A percentile compares a stretch with the other conserved stretches of the same genome.
Evolutionary conservation across 2,329 filamentous ascomycete genomes (phyloP).

Genomic region (Cadophora sp.): DNA sequence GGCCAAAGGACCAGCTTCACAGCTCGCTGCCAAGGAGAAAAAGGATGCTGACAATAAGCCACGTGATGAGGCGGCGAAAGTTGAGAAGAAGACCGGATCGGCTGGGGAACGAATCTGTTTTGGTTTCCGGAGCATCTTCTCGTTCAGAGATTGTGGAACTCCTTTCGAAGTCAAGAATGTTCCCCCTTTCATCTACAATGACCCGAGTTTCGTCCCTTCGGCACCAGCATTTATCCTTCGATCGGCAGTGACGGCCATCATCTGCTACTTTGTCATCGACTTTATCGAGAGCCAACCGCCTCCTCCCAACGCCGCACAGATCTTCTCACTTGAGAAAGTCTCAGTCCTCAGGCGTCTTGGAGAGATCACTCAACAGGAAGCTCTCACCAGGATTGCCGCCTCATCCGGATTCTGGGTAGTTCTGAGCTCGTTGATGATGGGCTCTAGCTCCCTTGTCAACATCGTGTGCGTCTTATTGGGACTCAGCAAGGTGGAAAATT

Average conservation of each 20-base stretch:
- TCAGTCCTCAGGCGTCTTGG: constrained; percentile 1
- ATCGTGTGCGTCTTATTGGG: constrained; percentile 9
- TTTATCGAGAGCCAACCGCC: constrained; percentile 20
- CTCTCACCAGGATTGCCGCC: constrained; percentile 2
- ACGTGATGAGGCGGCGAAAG: neutral
- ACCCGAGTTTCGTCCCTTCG: constrained; percentile 17
- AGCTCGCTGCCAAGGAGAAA: neutral
- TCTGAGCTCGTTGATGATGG: constrained; percentile 2
- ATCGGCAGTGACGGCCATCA: neutral
- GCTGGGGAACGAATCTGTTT: constrained; percentile 3
- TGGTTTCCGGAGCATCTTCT: constrained; percentile 8
- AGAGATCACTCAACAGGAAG: constrained; percentile 7
- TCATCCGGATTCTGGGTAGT: constrained; percentile 14
- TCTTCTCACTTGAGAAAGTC: neutral
- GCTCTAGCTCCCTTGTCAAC: neutral
- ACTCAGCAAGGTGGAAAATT: constrained; percentile 7
- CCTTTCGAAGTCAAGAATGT: constrained; percentile 14
- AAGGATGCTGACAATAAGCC: neutral
- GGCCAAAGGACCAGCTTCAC: constrained; percentile 8
- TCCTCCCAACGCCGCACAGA: constrained; percentile 1
- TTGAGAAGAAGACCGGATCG: constrained; percentile 7
- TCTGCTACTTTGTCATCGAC: constrained; percentile 16
- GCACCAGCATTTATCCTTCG: constrained; percentile 2
- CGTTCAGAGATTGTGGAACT: constrained; percentile 13
- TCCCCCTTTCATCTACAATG: constrained; percentile 15